phyloP scores from a whole-genome alignment of 345 rosid species.

The Mangifera indica region DNA sequence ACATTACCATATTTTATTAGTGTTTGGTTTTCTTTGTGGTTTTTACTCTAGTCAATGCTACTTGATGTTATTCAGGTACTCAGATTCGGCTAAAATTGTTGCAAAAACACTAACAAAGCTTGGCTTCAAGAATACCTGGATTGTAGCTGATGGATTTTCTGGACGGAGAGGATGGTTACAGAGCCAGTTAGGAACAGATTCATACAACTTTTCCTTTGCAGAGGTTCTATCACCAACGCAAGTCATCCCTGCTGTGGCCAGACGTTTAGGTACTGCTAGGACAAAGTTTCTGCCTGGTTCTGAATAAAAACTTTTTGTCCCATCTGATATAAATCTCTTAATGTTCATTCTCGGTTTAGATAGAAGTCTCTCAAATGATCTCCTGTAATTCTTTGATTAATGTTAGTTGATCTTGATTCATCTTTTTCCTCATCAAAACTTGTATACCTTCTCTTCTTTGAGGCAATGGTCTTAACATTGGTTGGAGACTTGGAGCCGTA shows the following conservation, averaged over 20 bases:
- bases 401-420: background rate
- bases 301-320: conserved; percentile 30
- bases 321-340: background rate
- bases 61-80: conserved; percentile 47
- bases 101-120: conserved; percentile 67
- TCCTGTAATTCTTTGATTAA: conserved; percentile 19
- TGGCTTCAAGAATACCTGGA: conserved; percentile 79
- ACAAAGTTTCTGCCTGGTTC: conserved; percentile 77
- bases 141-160: conserved; percentile 75
- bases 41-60: background rate
- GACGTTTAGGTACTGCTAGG: conserved; percentile 59
- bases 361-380: background rate
- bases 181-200: conserved; percentile 80
- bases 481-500: too few species aligned
- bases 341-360: conserved; percentile 12
- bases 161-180: conserved; percentile 90
- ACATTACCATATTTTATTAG: background rate
- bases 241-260: conserved; percentile 54
- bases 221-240: conserved; percentile 73
- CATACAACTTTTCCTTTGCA: conserved; percentile 63
- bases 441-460: background rate
- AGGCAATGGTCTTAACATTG: background rate
- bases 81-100: conserved; percentile 74
- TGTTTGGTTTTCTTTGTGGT: background rate
- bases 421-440: background rate